Evolutionary conservation across 2,329 filamentous ascomycete species (phyloP).

Genomic region (Venturia carpophila): DNA sequence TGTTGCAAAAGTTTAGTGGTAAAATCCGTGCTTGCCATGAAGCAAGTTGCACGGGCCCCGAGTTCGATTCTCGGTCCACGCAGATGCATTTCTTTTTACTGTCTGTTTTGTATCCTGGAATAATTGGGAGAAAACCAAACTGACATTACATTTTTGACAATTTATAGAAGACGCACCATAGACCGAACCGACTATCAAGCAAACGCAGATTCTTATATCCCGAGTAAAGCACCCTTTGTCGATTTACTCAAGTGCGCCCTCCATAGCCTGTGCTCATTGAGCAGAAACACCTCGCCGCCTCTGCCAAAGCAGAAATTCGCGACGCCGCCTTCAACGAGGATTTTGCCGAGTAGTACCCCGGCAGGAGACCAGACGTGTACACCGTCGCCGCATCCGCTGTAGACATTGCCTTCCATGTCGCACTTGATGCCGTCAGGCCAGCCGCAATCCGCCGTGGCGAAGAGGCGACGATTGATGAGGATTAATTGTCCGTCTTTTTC

Average conservation of each 20-base stretch:
- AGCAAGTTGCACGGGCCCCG: background rate
- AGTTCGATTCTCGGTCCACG: constrained; percentile 7
- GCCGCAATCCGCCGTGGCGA: constrained; percentile 24
- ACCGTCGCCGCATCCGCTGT: constrained; percentile 42
- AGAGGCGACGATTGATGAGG: constrained; percentile 23
- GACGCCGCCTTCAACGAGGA: constrained; percentile 30
- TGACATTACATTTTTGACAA: background rate
- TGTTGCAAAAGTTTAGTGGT: background rate
- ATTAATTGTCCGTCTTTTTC: constrained; percentile 20
- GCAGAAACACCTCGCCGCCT: constrained; percentile 40
- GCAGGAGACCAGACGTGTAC: constrained; percentile 43
- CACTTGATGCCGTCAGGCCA: constrained; percentile 26
- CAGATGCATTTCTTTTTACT: background rate
- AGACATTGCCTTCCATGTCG: constrained; percentile 45
- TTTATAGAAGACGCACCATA: background rate
- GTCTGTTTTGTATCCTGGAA: too few species aligned
- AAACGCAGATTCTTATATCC: background rate
- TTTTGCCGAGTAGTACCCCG: constrained; percentile 37
- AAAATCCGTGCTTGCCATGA: constrained; percentile 4
- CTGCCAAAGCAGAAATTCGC: constrained; percentile 44
- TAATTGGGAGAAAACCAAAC: background rate
- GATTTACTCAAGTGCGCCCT: constrained; percentile 20
- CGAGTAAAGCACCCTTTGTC: constrained; percentile 21
- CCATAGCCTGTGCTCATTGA: constrained; percentile 35
- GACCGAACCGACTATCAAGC: too few species aligned